These are phyloP conservation scores for Tulasnella sp. DNA, from an alignment of 768 basidiomycete genomes.

Conservation along the genomic window DNA sequence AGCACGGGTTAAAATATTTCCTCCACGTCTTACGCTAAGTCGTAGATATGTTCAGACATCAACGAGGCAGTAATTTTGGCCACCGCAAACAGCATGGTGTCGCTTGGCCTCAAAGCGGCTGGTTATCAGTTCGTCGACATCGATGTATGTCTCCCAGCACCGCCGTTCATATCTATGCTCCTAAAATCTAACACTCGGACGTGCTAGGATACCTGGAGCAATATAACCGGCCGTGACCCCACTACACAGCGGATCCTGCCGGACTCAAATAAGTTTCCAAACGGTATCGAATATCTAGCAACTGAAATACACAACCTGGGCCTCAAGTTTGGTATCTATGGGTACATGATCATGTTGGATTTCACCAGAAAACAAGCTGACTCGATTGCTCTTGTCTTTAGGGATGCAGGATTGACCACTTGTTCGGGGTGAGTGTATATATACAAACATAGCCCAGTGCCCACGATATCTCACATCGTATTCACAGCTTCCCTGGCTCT, in stretches of 20 bases:
- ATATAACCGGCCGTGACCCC: conserved; percentile 30
- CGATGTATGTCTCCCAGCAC: conserved; percentile 29
- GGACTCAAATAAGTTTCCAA: conserved; percentile 43
- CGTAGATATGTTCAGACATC: too few relatives aligned
- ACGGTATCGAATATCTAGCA: conserved; percentile 38
- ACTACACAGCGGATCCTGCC: conserved; percentile 36
- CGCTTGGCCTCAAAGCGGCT: conserved; percentile 37
- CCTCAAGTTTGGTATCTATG: conserved; percentile 42
- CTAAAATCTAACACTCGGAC: not conserved
- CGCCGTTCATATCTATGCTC: not conserved
- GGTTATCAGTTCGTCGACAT: conserved; percentile 45
- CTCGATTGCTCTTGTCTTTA: conserved; percentile 19
- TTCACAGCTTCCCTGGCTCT: conserved; percentile 39
- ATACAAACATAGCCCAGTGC: not conserved
- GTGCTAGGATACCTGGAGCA: conserved; percentile 41
- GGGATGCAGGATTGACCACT: conserved; percentile 43
- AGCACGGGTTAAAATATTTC: too few relatives aligned
- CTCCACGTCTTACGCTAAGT: too few relatives aligned
- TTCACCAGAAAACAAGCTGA: not conserved
- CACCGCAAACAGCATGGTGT: conserved; percentile 37
- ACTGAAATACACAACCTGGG: conserved; percentile 37
- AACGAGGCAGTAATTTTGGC: conserved; percentile 35
- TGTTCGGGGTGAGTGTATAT: conserved; percentile 31
- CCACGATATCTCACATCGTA: too few relatives aligned
- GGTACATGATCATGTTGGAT: conserved; percentile 23